phyloP scores from a whole-genome alignment of 2,329 filamentous ascomycete species.

The Xylaria sp. region DNA sequence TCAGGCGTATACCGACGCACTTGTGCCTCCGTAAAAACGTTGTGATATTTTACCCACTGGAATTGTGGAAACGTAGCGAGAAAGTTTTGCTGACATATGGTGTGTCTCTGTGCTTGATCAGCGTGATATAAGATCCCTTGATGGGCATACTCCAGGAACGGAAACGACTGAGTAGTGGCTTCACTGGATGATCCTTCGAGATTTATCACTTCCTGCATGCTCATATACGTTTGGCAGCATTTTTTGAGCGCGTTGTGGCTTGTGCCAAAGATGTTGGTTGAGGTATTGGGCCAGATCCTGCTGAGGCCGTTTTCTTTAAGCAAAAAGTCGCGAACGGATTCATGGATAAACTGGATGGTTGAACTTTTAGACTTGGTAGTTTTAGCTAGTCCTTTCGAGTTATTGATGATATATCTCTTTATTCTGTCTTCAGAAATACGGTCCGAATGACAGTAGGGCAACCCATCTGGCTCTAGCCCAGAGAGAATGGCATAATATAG shows the following conservation, averaged over 20 bases:
- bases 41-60: slow-evolving; percentile 14
- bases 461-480: neutral
- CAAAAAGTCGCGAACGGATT: slow-evolving; percentile 61
- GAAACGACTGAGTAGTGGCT: neutral
- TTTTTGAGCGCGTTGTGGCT: slow-evolving; percentile 49
- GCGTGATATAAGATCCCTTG: slow-evolving; percentile 33
- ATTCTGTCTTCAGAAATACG: slow-evolving; percentile 38
- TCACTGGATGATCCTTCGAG: neutral
- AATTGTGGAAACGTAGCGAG: slow-evolving; percentile 4
- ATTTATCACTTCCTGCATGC: neutral
- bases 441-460: neutral
- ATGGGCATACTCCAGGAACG: slow-evolving; percentile 37
- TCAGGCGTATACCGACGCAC: slow-evolving; percentile 5
- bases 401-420: slow-evolving; percentile 50
- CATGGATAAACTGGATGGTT: slow-evolving; percentile 64
- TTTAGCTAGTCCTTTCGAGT: slow-evolving; percentile 63
- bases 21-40: neutral
- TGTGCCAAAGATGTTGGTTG: slow-evolving; percentile 54
- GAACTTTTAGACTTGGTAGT: slow-evolving; percentile 47
- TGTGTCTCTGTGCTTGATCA: slow-evolving; percentile 17
- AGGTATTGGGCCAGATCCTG: slow-evolving; percentile 48
- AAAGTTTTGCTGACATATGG: slow-evolving; percentile 8
- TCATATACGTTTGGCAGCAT: slow-evolving; percentile 23
- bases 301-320: slow-evolving; percentile 50
- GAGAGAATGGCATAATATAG: slow-evolving; percentile 27